phyloP scores from a whole-genome alignment of 1,139 yeast genomes.

The Kodamaea plutei region DNA sequence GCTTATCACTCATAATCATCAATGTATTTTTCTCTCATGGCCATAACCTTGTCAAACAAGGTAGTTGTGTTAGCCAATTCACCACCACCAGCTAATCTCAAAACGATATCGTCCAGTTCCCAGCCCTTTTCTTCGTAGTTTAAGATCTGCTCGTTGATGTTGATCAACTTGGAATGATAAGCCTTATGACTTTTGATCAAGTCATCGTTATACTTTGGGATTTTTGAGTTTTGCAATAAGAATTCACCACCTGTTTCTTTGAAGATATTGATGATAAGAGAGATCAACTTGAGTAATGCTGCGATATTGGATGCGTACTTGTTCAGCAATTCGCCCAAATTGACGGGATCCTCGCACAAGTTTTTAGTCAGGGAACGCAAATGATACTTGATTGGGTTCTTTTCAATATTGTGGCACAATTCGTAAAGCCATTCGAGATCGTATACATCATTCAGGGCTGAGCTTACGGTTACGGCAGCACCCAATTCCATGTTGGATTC shows the following conservation, averaged over 20 bases:
- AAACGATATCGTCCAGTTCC: slow-evolving; percentile 38
- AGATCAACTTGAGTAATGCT: slow-evolving; percentile 28
- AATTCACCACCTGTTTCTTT: slow-evolving; percentile 36
- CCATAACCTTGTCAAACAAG: slow-evolving; percentile 24
- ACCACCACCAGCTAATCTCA: slow-evolving; percentile 23
- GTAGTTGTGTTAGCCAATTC: slow-evolving; percentile 11
- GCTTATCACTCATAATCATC: slow-evolving; percentile 29
- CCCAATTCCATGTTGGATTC: slow-evolving; percentile 2
- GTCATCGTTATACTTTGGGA: slow-evolving; percentile 34
- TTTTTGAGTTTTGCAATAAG: slow-evolving; percentile 38
- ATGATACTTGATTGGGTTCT: slow-evolving; percentile 48
- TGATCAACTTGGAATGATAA: slow-evolving; percentile 22
- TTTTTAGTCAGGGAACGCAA: slow-evolving; percentile 39
- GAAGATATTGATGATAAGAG: slow-evolving; percentile 28
- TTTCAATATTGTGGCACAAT: slow-evolving; percentile 45
- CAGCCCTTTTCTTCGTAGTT: slow-evolving; percentile 36
- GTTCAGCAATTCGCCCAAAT: slow-evolving; percentile 33
- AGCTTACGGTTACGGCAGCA: slow-evolving; percentile 8
- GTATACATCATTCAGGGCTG: slow-evolving; percentile 12
- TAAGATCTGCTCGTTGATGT: slow-evolving; percentile 23
- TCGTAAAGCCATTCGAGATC: slow-evolving; percentile 35
- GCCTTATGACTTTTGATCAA: slow-evolving; percentile 21
- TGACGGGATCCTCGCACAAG: slow-evolving; percentile 34
- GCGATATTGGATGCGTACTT: slow-evolving; percentile 18
- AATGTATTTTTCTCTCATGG: slow-evolving; percentile 24